A percentile compares a stretch with the other conserved stretches of the same genome.
Evolutionary conservation across 805 yeast species (phyloP).

Genomic region (Wickerhamomyces sydowiorum): DNA sequence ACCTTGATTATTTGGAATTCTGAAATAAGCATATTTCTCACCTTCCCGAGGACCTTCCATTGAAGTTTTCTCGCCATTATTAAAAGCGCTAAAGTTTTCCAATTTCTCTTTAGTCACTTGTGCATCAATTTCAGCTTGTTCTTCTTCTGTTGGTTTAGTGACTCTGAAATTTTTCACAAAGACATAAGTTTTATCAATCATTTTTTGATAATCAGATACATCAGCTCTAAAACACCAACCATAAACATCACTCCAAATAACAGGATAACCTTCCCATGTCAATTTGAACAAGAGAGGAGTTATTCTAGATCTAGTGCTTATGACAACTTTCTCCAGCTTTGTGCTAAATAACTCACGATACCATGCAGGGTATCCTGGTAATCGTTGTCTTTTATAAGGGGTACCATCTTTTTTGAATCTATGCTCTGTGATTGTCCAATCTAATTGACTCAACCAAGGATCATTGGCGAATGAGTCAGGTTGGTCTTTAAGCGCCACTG

Average conservation of each 20-base stretch:
- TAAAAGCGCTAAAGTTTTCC: background rate
- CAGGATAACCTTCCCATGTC: constrained; percentile 81
- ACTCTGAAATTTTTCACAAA: constrained; percentile 8
- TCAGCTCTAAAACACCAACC: constrained; percentile 89
- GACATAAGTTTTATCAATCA: constrained; percentile 30
- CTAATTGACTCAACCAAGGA: constrained; percentile 87
- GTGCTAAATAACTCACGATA: constrained; percentile 52
- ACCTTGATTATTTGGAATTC: constrained; percentile 88
- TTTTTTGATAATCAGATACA: constrained; percentile 21
- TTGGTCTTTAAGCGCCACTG: constrained; percentile 40
- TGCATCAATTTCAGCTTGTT: constrained; percentile 3
- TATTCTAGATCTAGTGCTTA: constrained; percentile 68
- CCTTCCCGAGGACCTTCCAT: background rate
- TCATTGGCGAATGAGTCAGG: constrained; percentile 46
- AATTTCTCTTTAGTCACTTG: background rate
- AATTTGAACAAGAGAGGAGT: constrained; percentile 73
- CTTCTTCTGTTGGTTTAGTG: constrained; percentile 1
- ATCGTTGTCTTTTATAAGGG: constrained; percentile 65
- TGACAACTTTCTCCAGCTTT: constrained; percentile 38
- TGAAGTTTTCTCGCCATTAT: background rate
- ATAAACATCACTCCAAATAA: constrained; percentile 66
- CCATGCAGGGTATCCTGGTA: constrained; percentile 95
- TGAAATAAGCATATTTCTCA: constrained; percentile 37
- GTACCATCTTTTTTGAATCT: constrained; percentile 62
- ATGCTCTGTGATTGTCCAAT: constrained; percentile 70